These are phyloP conservation scores for Candida dajiaensis DNA, from an alignment of 805 yeast species.

Conservation along the genomic window DNA sequence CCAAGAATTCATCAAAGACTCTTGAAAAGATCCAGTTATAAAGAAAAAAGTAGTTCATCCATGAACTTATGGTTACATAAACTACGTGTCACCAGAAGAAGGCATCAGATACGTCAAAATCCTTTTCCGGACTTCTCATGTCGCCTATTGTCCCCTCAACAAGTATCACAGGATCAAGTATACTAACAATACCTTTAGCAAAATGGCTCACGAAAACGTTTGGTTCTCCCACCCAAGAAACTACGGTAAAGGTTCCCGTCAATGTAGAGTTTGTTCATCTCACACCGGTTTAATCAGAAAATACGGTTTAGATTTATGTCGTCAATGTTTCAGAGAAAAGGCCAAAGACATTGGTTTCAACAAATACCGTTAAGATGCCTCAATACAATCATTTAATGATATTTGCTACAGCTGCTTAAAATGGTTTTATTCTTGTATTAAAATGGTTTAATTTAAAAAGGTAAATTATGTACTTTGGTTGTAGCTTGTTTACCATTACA, in stretches of 20 bases:
- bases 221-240: constrained; percentile 99
- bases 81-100: not conserved
- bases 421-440: constrained; percentile 18
- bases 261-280: constrained; percentile 98
- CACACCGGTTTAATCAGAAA: constrained; percentile 99
- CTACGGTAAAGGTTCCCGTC: constrained; percentile 99
- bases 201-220: constrained; percentile 99
- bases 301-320: constrained; percentile 98
- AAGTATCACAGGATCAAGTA: not conserved
- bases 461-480: not conserved
- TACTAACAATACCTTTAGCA: constrained; percentile 28
- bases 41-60: not conserved
- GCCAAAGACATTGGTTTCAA: constrained; percentile 98
- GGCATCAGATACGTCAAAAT: not conserved
- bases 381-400: not conserved
- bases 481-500: not conserved
- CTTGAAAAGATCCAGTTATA: too few relatives aligned
- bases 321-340: constrained; percentile 99
- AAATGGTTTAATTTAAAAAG: constrained; percentile 5
- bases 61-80: not conserved
- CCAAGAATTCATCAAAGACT: not conserved
- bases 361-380: constrained; percentile 81
- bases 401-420: not conserved
- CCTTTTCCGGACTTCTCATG: not conserved
- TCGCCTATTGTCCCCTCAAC: not conserved